Percentiles rank a stretch among this genome's conserved stretches.
These are phyloP conservation scores for Pseudocohnilembus persalinus DNA, from an alignment of 169 alveolate genomes.

Conservation along the genomic window DNA sequence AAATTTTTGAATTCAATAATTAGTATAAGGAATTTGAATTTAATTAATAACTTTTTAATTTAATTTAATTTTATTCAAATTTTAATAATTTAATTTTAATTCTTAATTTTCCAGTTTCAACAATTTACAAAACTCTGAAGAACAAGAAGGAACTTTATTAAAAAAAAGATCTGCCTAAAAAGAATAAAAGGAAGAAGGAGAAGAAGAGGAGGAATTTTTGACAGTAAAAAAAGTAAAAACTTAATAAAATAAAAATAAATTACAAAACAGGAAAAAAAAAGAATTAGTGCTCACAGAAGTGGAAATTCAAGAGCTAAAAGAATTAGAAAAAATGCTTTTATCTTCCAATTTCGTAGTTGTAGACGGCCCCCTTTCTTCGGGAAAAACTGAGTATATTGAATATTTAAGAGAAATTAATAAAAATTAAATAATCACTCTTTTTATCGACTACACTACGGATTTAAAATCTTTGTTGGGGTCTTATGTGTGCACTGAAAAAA, in stretches of 20 bases:
- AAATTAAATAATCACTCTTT: slow-evolving; percentile 23
- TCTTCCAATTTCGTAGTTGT: slow-evolving; percentile 23
- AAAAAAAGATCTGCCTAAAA: background rate
- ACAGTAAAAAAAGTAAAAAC: background rate
- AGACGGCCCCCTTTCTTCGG: slow-evolving; percentile 39
- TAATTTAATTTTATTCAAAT: too few species aligned
- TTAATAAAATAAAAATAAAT: too few species aligned
- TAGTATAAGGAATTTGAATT: too few species aligned
- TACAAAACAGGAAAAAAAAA: too few species aligned
- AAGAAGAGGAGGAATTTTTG: background rate
- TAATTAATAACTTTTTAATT: too few species aligned
- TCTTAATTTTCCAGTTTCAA: too few species aligned
- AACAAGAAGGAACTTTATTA: too few species aligned
- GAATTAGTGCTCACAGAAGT: background rate
- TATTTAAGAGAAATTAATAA: slow-evolving; percentile 15
- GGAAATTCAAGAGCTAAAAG: background rate
- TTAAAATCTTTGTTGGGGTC: slow-evolving; percentile 60
- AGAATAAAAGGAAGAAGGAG: background rate
- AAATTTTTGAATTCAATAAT: too few species aligned
- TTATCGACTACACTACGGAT: slow-evolving; percentile 62
- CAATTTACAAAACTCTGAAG: too few species aligned
- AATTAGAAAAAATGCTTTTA: slow-evolving; percentile 1
- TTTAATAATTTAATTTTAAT: too few species aligned
- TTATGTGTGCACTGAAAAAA: slow-evolving; percentile 61
- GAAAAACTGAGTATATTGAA: slow-evolving; percentile 29